A percentile compares a stretch with the other conserved stretches of the same genome.
phyloP scores from a whole-genome alignment of 495 filamentous ascomycete genomes.

The Tetracladium setigerum region DNA sequence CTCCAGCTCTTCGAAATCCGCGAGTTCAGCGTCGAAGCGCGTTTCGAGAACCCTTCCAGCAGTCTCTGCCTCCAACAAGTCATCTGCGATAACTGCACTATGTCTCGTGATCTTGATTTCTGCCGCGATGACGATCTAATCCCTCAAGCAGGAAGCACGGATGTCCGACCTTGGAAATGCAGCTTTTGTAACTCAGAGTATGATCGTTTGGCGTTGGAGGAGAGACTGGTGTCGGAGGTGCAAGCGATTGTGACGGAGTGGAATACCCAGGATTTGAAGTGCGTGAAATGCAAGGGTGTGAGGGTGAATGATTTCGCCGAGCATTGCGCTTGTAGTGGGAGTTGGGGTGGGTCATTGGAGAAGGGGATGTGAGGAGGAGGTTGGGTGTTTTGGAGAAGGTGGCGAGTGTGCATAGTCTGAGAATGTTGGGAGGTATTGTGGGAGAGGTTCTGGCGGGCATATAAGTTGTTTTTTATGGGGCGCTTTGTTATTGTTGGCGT shows the following conservation, averaged over 20 bases:
- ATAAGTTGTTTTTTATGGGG: not conserved
- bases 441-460: constrained; percentile 38
- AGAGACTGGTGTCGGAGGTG: constrained; percentile 69
- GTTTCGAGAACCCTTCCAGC: constrained; percentile 79
- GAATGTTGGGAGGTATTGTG: constrained; percentile 71
- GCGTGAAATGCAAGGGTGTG: constrained; percentile 54
- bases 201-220: constrained; percentile 71
- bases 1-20: constrained; percentile 86
- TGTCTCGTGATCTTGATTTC: constrained; percentile 82
- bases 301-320: constrained; percentile 92
- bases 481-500: too few relatives aligned
- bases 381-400: constrained; percentile 65
- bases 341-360: constrained; percentile 67
- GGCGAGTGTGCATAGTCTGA: constrained; percentile 68
- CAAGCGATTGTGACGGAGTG: constrained; percentile 70
- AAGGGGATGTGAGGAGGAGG: constrained; percentile 58
- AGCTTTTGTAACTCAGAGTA: constrained; percentile 68
- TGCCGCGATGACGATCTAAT: constrained; percentile 87
- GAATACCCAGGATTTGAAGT: constrained; percentile 87
- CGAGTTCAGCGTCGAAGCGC: constrained; percentile 82
- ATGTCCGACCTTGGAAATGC: constrained; percentile 63
- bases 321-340: constrained; percentile 86
- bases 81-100: constrained; percentile 79
- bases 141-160: constrained; percentile 35
- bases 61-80: constrained; percentile 65